Conservation (phyloP, 257 asterid species). For the Lycium barbarum region DNA sequence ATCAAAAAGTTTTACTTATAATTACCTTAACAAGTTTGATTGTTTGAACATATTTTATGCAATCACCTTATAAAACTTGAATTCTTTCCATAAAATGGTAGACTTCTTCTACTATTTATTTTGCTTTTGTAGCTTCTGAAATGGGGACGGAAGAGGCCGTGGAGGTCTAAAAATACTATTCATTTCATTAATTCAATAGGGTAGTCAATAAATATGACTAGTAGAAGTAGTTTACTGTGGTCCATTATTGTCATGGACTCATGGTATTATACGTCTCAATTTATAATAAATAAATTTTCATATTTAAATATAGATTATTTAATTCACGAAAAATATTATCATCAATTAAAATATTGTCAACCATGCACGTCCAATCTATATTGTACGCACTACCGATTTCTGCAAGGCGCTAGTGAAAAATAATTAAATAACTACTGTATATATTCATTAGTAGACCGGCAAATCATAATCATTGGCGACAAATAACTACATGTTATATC, state of each 20-base stretch:
- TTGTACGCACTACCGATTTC: background rate
- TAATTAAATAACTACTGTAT: background rate
- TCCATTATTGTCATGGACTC: background rate
- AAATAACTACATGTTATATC: background rate
- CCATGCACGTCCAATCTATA: background rate
- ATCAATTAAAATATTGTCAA: background rate
- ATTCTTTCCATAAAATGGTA: background rate
- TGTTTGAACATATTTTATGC: too few relatives aligned
- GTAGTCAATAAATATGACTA: background rate
- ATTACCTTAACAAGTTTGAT: too few relatives aligned
- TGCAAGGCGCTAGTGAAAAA: background rate
- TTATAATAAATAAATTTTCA: background rate
- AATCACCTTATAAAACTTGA: too few relatives aligned
- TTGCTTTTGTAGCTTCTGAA: background rate
- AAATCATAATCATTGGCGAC: background rate
- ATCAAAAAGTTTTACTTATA: background rate
- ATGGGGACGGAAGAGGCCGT: background rate
- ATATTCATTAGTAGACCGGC: background rate
- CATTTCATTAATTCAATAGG: background rate
- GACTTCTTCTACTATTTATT: background rate
- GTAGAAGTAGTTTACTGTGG: background rate
- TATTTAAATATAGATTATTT: background rate
- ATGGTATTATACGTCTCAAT: background rate
- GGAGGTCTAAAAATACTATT: background rate
- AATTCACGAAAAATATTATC: background rate